These are phyloP conservation scores for Metschnikowia gruessii DNA, from an alignment of 805 yeast genomes.

Conservation along the genomic window DNA sequence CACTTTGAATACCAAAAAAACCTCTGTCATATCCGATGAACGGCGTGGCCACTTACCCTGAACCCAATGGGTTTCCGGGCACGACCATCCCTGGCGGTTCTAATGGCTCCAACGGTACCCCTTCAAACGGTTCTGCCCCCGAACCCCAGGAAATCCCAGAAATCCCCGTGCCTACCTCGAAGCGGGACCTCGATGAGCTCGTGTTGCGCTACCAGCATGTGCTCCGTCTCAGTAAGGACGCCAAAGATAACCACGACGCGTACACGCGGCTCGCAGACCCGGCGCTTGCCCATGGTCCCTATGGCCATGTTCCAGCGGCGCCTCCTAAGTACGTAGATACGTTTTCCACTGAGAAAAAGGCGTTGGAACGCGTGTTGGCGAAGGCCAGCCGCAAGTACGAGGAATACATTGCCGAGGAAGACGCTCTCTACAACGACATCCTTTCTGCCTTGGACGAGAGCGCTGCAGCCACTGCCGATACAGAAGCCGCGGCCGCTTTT, in stretches of 20 bases:
- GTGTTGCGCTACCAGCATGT: slow-evolving; percentile 19
- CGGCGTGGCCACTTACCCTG: slow-evolving; percentile 7
- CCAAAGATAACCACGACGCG: slow-evolving; percentile 21
- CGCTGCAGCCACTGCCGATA: slow-evolving; percentile 15
- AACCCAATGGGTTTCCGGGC: slow-evolving; percentile 5
- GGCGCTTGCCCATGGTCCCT: not conserved
- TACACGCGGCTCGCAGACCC: slow-evolving; percentile 7
- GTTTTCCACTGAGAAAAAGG: slow-evolving; percentile 22
- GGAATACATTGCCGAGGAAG: slow-evolving; percentile 22
- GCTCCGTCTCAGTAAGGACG: slow-evolving; percentile 20
- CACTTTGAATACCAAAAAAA: not conserved
- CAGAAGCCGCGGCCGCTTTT: slow-evolving; percentile 1
- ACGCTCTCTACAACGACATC: slow-evolving; percentile 22
- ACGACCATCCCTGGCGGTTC: not conserved
- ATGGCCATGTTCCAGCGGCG: not conserved
- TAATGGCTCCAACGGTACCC: not conserved
- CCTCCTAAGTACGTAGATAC: slow-evolving; percentile 23
- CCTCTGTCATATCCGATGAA: slow-evolving; percentile 1
- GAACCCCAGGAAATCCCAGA: not conserved
- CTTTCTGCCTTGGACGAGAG: slow-evolving; percentile 14
- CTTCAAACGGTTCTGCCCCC: too few relatives aligned
- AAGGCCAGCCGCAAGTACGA: slow-evolving; percentile 29
- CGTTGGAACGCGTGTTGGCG: slow-evolving; percentile 31
- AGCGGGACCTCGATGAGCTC: slow-evolving; percentile 17
- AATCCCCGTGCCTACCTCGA: slow-evolving; percentile 15